Percentiles rank a stretch among this genome's conserved stretches.
These are phyloP conservation scores for Arabidopsis suecica DNA, from an alignment of 345 rosid species.

Conservation along the genomic window DNA sequence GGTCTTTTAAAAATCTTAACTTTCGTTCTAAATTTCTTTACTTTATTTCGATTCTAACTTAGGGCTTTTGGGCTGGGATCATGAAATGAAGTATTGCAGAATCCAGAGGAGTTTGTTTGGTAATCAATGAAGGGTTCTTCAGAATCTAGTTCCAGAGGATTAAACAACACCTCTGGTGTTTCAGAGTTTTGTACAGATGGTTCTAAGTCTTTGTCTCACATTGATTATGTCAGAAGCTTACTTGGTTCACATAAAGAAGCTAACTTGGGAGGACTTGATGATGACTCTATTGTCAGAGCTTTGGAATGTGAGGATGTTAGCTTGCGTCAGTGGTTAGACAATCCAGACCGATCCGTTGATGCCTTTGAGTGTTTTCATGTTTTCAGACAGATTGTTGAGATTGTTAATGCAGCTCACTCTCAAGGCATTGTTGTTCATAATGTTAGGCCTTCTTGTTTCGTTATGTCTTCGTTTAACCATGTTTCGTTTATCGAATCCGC, in stretches of 20 bases:
- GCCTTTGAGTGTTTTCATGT: constrained; percentile 84
- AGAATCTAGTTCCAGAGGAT: constrained; percentile 66
- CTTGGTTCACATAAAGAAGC: constrained; percentile 55
- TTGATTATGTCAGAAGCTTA: constrained; percentile 61
- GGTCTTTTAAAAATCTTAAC: constrained; percentile 29
- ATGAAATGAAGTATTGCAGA: constrained; percentile 36
- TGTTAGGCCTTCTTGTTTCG: constrained; percentile 89
- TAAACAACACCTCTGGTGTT: constrained; percentile 52
- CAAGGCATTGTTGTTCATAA: constrained; percentile 87
- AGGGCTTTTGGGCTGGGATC: constrained; percentile 30
- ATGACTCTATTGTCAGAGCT: constrained; percentile 52
- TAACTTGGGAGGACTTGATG: constrained; percentile 43
- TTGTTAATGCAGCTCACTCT: constrained; percentile 79
- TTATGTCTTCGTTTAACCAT: constrained; percentile 79
- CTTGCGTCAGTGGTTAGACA: constrained; percentile 94
- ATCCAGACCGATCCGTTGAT: constrained; percentile 68
- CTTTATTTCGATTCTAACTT: not conserved
- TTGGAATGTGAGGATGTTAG: constrained; percentile 79
- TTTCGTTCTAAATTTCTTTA: constrained; percentile 25
- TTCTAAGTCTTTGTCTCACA: constrained; percentile 54
- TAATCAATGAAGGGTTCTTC: constrained; percentile 75
- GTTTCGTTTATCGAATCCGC: constrained; percentile 92
- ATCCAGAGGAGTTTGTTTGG: constrained; percentile 45
- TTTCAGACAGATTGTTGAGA: constrained; percentile 84
- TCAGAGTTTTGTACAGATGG: constrained; percentile 47